Base-by-base conservation (phyloP, 306 rosid species). In the Cicer judaicum region DNA sequence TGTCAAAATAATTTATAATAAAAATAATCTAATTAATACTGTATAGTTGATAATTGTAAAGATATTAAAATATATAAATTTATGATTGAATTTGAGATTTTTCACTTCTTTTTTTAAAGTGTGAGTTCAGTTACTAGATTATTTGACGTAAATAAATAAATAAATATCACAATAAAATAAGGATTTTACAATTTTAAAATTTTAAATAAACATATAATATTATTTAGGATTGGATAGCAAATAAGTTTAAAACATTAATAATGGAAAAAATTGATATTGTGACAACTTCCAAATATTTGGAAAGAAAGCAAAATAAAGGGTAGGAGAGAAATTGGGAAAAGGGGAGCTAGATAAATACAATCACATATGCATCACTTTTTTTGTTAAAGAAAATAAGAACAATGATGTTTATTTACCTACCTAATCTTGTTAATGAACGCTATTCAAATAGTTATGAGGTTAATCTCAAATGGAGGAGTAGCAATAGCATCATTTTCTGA, bases 401-500 rank as follows among this genome's bases (percentile, higher is more conserved):
- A 8, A 29, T 68, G 44, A 65, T 55, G 57, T 19, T 41, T 14
- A 14, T 65, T 57, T 19, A 21, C 40, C 66, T 65, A 41, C 48
- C 66, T 65, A 52, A 64, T 44, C 38, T 66, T 55, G 74, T 68
- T 67, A 18, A 21, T 15, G 29, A 67, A 55, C 3, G 1, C 29
- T 56, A 67, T 56, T 18, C 12, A 6, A 68, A 44, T 24, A 15
- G 15, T 56, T 44, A 12, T 2, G 4, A 36, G 34, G 2, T 68
- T 68, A 77, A 67, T 67, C 49, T 67, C 74, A 55, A 42, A 2
- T 44, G 12, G 10, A 59, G 16, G 19, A 36, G 36, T 47, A 44
- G 6, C 65, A 38, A 10, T 62, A 46, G 6, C 46, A 60, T 78
- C 65, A 14, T 72, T 78, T 70, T 61, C 14, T 13, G 8, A 47